phyloP scores from a whole-genome alignment of 305 asterid genomes.

The Solanum aculeatissimum region DNA sequence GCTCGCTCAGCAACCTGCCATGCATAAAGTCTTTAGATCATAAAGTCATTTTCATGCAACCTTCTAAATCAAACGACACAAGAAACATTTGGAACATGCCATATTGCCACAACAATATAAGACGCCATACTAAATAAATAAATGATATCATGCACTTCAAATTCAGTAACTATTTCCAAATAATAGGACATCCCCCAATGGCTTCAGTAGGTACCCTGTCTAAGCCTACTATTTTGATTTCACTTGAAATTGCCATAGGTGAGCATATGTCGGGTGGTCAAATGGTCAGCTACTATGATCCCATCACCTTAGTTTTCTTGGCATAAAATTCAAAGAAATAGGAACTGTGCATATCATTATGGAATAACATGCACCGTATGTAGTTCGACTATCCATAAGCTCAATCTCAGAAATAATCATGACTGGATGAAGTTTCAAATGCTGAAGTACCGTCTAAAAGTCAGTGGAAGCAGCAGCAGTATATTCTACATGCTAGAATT shows the following conservation, averaged over 20 bases:
- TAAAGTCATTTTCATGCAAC: not conserved
- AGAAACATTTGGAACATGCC: not conserved
- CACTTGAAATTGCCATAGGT: not conserved
- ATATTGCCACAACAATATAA: not conserved
- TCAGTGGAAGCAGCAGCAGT: not conserved
- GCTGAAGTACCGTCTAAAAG: not conserved
- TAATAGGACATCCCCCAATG: not conserved
- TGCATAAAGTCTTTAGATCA: slow-evolving; percentile 6
- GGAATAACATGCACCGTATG: not conserved
- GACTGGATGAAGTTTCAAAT: not conserved
- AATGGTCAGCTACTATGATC: not conserved
- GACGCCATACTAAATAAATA: not conserved
- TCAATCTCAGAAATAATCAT: not conserved
- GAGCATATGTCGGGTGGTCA: not conserved
- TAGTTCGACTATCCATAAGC: not conserved
- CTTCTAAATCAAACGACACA: not conserved
- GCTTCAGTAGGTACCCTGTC: not conserved
- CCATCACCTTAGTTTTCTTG: not conserved
- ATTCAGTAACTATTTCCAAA: not conserved
- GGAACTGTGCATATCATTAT: not conserved
- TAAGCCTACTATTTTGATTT: not conserved
- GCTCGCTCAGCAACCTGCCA: slow-evolving; percentile 91
- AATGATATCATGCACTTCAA: not conserved
- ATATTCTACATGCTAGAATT: not conserved
- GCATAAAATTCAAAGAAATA: not conserved